Evolutionary conservation across 805 yeast species (phyloP).

Genomic region (Ogataea parapolymorpha): DNA sequence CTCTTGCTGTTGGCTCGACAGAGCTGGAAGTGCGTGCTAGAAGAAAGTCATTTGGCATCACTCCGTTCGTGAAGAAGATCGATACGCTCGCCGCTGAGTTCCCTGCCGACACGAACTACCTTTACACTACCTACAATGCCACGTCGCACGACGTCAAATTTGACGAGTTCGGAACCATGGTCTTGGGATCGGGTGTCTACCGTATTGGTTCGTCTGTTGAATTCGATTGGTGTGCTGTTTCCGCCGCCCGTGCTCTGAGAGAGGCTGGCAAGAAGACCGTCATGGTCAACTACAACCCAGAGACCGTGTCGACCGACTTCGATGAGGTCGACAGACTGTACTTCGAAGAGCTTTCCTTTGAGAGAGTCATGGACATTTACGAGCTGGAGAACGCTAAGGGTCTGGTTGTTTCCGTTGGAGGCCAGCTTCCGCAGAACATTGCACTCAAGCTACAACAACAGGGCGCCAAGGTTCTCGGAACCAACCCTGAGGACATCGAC

Average conservation of each 20-base stretch:
- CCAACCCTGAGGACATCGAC: conserved; percentile 97
- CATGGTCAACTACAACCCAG: conserved; percentile 98
- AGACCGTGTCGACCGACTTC: conserved; percentile 95
- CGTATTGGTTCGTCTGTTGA: conserved; percentile 98
- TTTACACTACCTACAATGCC: conserved; percentile 93
- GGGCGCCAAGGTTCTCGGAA: conserved; percentile 92
- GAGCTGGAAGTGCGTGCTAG: conserved; percentile 93
- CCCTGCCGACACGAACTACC: conserved; percentile 93
- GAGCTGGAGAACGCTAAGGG: conserved; percentile 88
- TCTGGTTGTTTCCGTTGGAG: conserved; percentile 97
- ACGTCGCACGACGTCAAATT: conserved; percentile 79
- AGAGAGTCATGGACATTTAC: conserved; percentile 91
- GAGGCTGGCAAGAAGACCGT: conserved; percentile 84
- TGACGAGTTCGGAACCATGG: conserved; percentile 92
- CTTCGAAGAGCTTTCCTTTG: conserved; percentile 92
- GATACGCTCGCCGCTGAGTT: conserved; percentile 99
- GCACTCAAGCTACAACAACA: conserved; percentile 91
- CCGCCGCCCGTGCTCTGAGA: conserved; percentile 91
- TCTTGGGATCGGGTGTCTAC: conserved; percentile 96
- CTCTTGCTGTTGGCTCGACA: conserved; percentile 79
- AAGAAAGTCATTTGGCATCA: conserved; percentile 84
- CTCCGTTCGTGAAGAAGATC: conserved; percentile 93
- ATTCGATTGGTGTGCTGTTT: conserved; percentile 99
- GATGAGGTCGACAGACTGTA: conserved; percentile 97
- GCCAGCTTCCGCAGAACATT: conserved; percentile 96